Percentiles rank a stretch among this genome's conserved stretches.
These are phyloP conservation scores for Monosporascus sp. DNA, from an alignment of 2,329 filamentous ascomycete genomes.

Conservation along the genomic window DNA sequence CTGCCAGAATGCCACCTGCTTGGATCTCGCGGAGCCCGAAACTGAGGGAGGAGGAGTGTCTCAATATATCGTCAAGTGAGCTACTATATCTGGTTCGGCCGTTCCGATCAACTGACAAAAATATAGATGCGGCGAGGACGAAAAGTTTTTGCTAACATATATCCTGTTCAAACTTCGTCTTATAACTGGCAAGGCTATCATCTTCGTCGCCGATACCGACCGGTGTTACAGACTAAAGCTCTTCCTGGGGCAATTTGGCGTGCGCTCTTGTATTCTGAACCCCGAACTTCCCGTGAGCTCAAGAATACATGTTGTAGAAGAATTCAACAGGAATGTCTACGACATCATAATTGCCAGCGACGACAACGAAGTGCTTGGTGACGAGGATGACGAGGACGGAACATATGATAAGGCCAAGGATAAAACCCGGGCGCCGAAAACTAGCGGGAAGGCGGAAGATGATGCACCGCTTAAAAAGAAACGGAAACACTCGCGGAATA, in stretches of 20 bases:
- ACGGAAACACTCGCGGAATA: conserved; percentile 63
- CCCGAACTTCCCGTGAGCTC: conserved; percentile 92
- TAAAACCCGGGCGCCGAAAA: conserved; percentile 34
- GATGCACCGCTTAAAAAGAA: conserved; percentile 49
- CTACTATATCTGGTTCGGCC: neutral
- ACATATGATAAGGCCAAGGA: conserved; percentile 41
- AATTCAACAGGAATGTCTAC: conserved; percentile 96
- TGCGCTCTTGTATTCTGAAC: conserved; percentile 89
- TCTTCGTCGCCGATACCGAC: conserved; percentile 56
- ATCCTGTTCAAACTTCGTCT: conserved; percentile 93
- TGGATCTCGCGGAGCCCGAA: conserved; percentile 80
- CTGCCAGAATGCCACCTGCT: conserved; percentile 69
- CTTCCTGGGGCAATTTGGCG: conserved; percentile 94
- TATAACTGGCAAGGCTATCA: conserved; percentile 85
- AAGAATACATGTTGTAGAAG: conserved; percentile 87
- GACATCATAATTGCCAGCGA: conserved; percentile 97
- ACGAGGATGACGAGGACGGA: conserved; percentile 42
- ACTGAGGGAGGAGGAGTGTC: conserved; percentile 70
- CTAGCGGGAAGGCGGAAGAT: conserved; percentile 22
- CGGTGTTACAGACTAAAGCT: conserved; percentile 84
- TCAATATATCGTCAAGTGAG: conserved; percentile 79
- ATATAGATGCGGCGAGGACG: conserved; percentile 79
- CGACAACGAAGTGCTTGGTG: conserved; percentile 77
- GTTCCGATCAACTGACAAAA: conserved; percentile 5
- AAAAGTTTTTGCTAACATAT: conserved; percentile 90